These are phyloP conservation scores for Penicillium sp. DNA, from an alignment of 2,329 filamentous ascomycete species.

Conservation along the genomic window DNA sequence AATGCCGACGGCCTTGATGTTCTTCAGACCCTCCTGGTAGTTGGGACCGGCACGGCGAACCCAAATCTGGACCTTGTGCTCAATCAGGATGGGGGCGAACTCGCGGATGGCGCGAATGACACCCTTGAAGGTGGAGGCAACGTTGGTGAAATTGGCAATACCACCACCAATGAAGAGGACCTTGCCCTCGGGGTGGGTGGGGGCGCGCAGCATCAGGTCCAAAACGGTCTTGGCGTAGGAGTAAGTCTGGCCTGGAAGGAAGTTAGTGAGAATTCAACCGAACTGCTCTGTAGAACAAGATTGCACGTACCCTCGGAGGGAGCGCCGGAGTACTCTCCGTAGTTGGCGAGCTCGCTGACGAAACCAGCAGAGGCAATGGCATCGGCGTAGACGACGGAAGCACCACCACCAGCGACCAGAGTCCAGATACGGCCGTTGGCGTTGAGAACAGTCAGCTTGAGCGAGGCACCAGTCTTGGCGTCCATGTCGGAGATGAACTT, in stretches of 20 bases:
- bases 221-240: slow-evolving; percentile 97
- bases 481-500: slow-evolving; percentile 98
- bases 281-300: slow-evolving; percentile 47
- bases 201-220: slow-evolving; percentile 94
- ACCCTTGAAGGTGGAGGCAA: slow-evolving; percentile 99
- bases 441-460: slow-evolving; percentile 98
- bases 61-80: slow-evolving; percentile 99
- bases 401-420: slow-evolving; percentile 97
- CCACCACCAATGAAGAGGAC: slow-evolving; percentile 99
- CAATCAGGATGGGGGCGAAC: slow-evolving; percentile 77
- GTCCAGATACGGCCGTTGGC: slow-evolving; percentile 92
- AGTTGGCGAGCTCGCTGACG: slow-evolving; percentile 96
- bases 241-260: slow-evolving; percentile 70
- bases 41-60: slow-evolving; percentile 88
- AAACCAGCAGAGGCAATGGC: slow-evolving; percentile 97
- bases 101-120: slow-evolving; percentile 95
- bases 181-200: slow-evolving; percentile 84
- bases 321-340: slow-evolving; percentile 98
- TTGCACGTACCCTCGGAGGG: slow-evolving; percentile 69
- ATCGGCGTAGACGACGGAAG: slow-evolving; percentile 97
- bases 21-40: slow-evolving; percentile 99
- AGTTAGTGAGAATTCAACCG: background rate
- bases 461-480: slow-evolving; percentile 97
- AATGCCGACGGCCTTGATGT: slow-evolving; percentile 95
- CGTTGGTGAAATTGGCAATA: slow-evolving; percentile 99